Evolutionary conservation across 2,329 filamentous ascomycete genomes (phyloP).

Genomic region (Diaporthe batatas): DNA sequence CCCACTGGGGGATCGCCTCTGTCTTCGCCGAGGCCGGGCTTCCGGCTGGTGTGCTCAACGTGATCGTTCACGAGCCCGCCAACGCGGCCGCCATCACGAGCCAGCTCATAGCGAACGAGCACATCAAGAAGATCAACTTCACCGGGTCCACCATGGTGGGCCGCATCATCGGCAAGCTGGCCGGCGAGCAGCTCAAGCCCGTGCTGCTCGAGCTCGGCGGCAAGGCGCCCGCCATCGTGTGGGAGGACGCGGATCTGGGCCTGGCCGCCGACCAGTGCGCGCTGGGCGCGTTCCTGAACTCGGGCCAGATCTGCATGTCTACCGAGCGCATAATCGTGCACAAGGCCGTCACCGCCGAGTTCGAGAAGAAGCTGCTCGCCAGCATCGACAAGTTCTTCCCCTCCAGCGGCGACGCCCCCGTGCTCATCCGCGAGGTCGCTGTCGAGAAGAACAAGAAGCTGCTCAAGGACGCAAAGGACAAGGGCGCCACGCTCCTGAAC

Average conservation of each 20-base stretch:
- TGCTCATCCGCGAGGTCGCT: slow-evolving; percentile 77
- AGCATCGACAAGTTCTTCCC: slow-evolving; percentile 59
- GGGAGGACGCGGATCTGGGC: slow-evolving; percentile 83
- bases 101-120: slow-evolving; percentile 74
- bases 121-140: slow-evolving; percentile 86
- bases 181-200: slow-evolving; percentile 83
- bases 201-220: slow-evolving; percentile 86
- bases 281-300: slow-evolving; percentile 78
- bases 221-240: slow-evolving; percentile 83
- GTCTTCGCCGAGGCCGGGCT: slow-evolving; percentile 81
- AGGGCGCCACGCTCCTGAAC: slow-evolving; percentile 70
- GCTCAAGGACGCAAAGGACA: slow-evolving; percentile 74
- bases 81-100: slow-evolving; percentile 77
- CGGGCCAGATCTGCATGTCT: slow-evolving; percentile 88
- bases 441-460: slow-evolving; percentile 76
- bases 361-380: slow-evolving; percentile 58
- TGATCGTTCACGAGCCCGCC: slow-evolving; percentile 75
- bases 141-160: slow-evolving; percentile 84
- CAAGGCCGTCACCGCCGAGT: slow-evolving; percentile 59
- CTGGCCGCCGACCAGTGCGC: slow-evolving; percentile 77
- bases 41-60: slow-evolving; percentile 80
- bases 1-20: slow-evolving; percentile 72
- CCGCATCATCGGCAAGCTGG: slow-evolving; percentile 76
- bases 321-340: slow-evolving; percentile 80
- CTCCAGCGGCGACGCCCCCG: slow-evolving; percentile 73